Percentiles rank a stretch among this genome's conserved stretches.
These are phyloP conservation scores for Pichia deserticola DNA, from an alignment of 805 yeast genomes.

Conservation along the genomic window DNA sequence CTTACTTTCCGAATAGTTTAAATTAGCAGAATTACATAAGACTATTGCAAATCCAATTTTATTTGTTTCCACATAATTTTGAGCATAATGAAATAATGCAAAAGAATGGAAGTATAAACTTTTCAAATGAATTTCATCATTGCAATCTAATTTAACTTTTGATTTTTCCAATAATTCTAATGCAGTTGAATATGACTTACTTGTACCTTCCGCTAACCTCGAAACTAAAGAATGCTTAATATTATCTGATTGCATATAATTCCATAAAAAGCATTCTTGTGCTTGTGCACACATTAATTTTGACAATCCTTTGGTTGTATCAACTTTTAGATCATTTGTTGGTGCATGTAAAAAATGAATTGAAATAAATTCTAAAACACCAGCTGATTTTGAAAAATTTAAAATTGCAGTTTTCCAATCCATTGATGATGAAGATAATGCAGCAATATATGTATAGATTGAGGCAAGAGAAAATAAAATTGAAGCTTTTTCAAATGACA, in stretches of 20 bases:
- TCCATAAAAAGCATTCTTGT: constrained; percentile 73
- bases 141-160: constrained; percentile 37
- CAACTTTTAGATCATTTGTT: constrained; percentile 63
- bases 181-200: constrained; percentile 48
- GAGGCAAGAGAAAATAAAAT: constrained; percentile 73
- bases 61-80: constrained; percentile 43
- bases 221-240: constrained; percentile 66
- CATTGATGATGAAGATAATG: constrained; percentile 21
- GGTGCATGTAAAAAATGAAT: constrained; percentile 90
- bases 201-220: constrained; percentile 60
- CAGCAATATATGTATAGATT: constrained; percentile 45
- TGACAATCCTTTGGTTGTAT: constrained; percentile 56
- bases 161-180: constrained; percentile 35
- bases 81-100: constrained; percentile 53
- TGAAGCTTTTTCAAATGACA: constrained; percentile 87
- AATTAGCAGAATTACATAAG: constrained; percentile 35
- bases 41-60: constrained; percentile 78
- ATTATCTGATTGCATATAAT: constrained; percentile 39
- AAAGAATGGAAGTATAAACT: constrained; percentile 48
- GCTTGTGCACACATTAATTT: constrained; percentile 77
- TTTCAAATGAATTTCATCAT: constrained; percentile 44
- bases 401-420: constrained; percentile 54
- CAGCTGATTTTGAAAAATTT: constrained; percentile 67
- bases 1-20: neutral
- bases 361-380: constrained; percentile 61